Conservation (phyloP, 306 rosid genomes). For the Citrullus mucosospermus region DNA sequence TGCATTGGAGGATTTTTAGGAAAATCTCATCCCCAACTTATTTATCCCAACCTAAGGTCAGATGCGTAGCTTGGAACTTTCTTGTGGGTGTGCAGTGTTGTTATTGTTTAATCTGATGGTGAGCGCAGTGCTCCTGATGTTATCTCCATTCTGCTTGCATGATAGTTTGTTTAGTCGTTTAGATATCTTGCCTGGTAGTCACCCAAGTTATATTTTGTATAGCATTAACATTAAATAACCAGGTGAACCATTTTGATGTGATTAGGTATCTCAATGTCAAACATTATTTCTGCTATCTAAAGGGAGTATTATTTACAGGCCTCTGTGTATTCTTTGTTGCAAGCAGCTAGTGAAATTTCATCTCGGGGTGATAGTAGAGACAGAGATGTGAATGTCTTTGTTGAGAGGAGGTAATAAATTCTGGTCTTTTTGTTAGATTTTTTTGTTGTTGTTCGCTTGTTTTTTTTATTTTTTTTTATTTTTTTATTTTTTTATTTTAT, state of each 20-base stretch:
- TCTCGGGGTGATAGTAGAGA: constrained; percentile 57
- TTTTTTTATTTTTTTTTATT: too few species aligned
- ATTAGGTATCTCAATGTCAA: background rate
- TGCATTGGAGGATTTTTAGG: too few species aligned
- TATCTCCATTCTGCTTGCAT: background rate
- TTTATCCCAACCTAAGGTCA: background rate
- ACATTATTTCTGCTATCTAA: constrained; percentile 3
- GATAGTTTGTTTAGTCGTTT: background rate
- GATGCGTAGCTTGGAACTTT: background rate
- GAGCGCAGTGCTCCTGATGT: background rate
- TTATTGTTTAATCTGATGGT: background rate
- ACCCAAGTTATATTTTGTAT: background rate
- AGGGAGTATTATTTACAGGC: constrained; percentile 48
- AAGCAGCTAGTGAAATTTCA: constrained; percentile 81
- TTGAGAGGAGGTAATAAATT: constrained; percentile 67
- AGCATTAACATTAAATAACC: background rate
- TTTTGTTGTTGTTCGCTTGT: too few species aligned
- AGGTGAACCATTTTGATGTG: background rate
- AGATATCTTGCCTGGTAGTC: background rate
- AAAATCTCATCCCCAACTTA: too few species aligned
- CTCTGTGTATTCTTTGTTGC: constrained; percentile 74
- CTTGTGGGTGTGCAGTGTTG: background rate
- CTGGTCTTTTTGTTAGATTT: background rate
- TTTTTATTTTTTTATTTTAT: too few species aligned
- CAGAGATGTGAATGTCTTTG: constrained; percentile 54